Evolutionary conservation across 1,284 basidiomycete species (phyloP).

Genomic region (Sphaerobolus stellatus): DNA sequence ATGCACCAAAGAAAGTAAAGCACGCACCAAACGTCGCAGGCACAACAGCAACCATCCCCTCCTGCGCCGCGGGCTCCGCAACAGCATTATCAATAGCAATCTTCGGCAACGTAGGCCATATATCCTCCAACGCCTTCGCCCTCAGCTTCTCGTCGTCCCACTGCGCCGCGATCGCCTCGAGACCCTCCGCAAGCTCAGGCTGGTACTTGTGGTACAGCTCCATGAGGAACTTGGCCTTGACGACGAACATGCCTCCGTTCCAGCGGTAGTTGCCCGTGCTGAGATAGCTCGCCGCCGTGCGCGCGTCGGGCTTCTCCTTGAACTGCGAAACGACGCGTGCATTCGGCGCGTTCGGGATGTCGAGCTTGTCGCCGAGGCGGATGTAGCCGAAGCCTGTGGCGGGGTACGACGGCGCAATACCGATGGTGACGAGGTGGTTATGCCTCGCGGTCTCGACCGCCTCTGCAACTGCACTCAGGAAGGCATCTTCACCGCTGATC

Average conservation of each 20-base stretch:
- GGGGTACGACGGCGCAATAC: slow-evolving; percentile 81
- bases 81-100: slow-evolving; percentile 85
- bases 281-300: slow-evolving; percentile 79
- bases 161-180: slow-evolving; percentile 61
- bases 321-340: slow-evolving; percentile 76
- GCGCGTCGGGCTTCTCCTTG: slow-evolving; percentile 83
- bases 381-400: slow-evolving; percentile 85
- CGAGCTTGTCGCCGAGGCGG: slow-evolving; percentile 70
- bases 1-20: not conserved
- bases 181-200: slow-evolving; percentile 63
- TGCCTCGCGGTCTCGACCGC: slow-evolving; percentile 76
- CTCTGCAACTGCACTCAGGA: slow-evolving; percentile 76
- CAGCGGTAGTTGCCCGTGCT: slow-evolving; percentile 80
- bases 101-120: slow-evolving; percentile 76
- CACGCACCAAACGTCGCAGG: slow-evolving; percentile 78
- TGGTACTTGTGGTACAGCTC: slow-evolving; percentile 69
- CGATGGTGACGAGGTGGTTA: slow-evolving; percentile 79
- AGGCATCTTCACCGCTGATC: slow-evolving; percentile 84
- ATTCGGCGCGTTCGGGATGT: slow-evolving; percentile 67
- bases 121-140: slow-evolving; percentile 52
- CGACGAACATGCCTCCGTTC: slow-evolving; percentile 89
- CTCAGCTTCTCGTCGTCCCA: slow-evolving; percentile 67
- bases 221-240: slow-evolving; percentile 69
- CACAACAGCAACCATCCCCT: slow-evolving; percentile 79
- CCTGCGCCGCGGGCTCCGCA: slow-evolving; percentile 76